These are phyloP conservation scores for Aspergillus puulaauensis DNA, from an alignment of 2,329 filamentous ascomycete genomes.

Conservation along the genomic window DNA sequence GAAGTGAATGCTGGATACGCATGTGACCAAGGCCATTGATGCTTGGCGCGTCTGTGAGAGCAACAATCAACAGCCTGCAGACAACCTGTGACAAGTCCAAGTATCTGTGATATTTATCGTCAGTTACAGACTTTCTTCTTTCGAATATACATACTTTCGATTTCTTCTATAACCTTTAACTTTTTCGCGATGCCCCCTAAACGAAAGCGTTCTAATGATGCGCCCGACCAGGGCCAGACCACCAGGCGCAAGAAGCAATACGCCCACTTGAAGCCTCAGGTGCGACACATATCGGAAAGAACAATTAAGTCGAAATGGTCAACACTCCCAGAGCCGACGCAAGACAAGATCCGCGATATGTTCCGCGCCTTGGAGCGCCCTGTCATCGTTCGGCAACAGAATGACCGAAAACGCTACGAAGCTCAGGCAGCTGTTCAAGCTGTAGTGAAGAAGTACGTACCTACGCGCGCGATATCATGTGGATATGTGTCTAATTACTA, in stretches of 20 bases:
- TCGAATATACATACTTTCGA: not conserved
- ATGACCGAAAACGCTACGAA: slow-evolving; percentile 43
- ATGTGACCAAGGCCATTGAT: slow-evolving; percentile 12
- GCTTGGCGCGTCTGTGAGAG: slow-evolving; percentile 4
- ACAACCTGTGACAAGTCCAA: not conserved
- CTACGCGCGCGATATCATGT: not conserved
- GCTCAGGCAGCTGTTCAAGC: slow-evolving; percentile 41
- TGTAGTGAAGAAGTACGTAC: slow-evolving; percentile 44
- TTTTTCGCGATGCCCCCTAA: slow-evolving; percentile 20
- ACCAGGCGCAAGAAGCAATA: slow-evolving; percentile 29
- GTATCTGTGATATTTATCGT: not conserved
- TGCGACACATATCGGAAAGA: slow-evolving; percentile 42
- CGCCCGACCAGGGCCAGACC: slow-evolving; percentile 16
- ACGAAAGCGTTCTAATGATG: slow-evolving; percentile 27
- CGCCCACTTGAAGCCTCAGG: slow-evolving; percentile 40
- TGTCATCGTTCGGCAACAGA: slow-evolving; percentile 43
- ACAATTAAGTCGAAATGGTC: slow-evolving; percentile 49
- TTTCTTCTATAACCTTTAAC: not conserved
- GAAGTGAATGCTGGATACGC: not conserved
- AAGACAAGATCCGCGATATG: slow-evolving; percentile 44
- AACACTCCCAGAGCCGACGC: slow-evolving; percentile 42
- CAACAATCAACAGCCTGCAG: not conserved
- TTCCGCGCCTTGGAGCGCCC: slow-evolving; percentile 43
- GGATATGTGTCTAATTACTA: not conserved
- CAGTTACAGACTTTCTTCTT: not conserved